Conservation (phyloP, 768 basidiomycete species). For the Podaxis sp. region DNA sequence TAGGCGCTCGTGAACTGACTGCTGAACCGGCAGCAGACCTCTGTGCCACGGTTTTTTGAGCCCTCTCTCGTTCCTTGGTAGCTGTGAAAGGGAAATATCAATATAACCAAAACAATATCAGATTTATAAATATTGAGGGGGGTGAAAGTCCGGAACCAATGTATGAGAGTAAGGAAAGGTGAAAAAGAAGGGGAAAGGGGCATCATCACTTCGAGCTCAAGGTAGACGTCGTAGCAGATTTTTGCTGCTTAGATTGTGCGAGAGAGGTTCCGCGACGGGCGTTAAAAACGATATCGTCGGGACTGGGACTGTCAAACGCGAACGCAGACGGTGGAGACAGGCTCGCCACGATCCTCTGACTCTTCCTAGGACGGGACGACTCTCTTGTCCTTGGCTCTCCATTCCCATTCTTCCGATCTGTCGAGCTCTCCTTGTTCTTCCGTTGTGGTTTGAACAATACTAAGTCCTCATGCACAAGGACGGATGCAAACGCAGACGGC, state of each 20-base stretch:
- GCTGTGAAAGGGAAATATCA: conserved; percentile 54
- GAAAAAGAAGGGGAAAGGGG: conserved; percentile 19
- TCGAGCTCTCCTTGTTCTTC: conserved; percentile 26
- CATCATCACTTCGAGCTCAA: conserved; percentile 20
- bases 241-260: conserved; percentile 18
- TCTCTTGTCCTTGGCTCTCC: conserved; percentile 17
- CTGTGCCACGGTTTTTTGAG: conserved; percentile 54
- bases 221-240: conserved; percentile 22
- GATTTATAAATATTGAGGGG: not conserved
- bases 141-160: conserved; percentile 10
- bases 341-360: conserved; percentile 32
- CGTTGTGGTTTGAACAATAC: conserved; percentile 35
- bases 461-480: conserved; percentile 59
- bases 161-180: conserved; percentile 22
- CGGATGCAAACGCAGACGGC: conserved; percentile 76
- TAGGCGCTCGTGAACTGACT: conserved; percentile 45
- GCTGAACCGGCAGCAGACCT: conserved; percentile 42
- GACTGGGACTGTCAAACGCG: conserved; percentile 82
- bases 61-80: conserved; percentile 79
- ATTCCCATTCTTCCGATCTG: conserved; percentile 32
- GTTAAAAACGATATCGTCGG: conserved; percentile 84
- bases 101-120: conserved; percentile 30
- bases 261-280: conserved; percentile 71
- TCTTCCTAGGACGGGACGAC: not conserved
- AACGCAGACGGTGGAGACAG: conserved; percentile 42